phyloP scores from a whole-genome alignment of 768 basidiomycete genomes.

The Macrolepiota albuminosa region DNA sequence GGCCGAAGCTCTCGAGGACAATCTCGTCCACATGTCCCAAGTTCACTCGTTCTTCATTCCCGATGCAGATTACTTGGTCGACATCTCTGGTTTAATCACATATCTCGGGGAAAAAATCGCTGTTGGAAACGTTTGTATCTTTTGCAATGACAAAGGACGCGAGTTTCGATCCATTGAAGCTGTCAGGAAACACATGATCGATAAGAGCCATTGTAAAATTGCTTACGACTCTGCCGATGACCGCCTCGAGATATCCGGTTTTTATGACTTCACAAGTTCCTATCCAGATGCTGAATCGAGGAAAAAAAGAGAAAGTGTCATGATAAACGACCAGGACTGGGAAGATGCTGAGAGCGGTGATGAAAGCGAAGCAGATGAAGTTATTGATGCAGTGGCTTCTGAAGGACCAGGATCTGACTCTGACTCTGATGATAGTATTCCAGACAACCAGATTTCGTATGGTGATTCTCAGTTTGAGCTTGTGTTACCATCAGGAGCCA shows the following conservation, averaged over 20 bases:
- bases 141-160: conserved; percentile 76
- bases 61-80: conserved; percentile 85
- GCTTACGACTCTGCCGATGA: conserved; percentile 81
- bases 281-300: conserved; percentile 51
- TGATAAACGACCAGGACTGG: conserved; percentile 20
- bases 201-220: conserved; percentile 96
- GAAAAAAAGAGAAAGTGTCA: conserved; percentile 21
- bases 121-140: conserved; percentile 90
- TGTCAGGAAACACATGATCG: conserved; percentile 91
- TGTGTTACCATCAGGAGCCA: conserved; percentile 86
- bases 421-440: conserved; percentile 38
- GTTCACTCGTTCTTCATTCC: conserved; percentile 95
- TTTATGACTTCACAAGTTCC: conserved; percentile 83
- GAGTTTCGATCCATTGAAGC: conserved; percentile 85
- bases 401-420: conserved; percentile 30
- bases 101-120: conserved; percentile 93
- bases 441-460: conserved; percentile 58
- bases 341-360: conserved; percentile 37
- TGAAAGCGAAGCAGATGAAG: conserved; percentile 42
- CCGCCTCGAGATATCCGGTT: conserved; percentile 85
- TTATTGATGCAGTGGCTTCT: conserved; percentile 32
- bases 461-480: conserved; percentile 85
- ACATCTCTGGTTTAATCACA: conserved; percentile 72
- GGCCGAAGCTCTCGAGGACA: conserved; percentile 51
- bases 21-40: conserved; percentile 82